phyloP scores from a whole-genome alignment of 257 asterid genomes.

The Linderniella brevidens region DNA sequence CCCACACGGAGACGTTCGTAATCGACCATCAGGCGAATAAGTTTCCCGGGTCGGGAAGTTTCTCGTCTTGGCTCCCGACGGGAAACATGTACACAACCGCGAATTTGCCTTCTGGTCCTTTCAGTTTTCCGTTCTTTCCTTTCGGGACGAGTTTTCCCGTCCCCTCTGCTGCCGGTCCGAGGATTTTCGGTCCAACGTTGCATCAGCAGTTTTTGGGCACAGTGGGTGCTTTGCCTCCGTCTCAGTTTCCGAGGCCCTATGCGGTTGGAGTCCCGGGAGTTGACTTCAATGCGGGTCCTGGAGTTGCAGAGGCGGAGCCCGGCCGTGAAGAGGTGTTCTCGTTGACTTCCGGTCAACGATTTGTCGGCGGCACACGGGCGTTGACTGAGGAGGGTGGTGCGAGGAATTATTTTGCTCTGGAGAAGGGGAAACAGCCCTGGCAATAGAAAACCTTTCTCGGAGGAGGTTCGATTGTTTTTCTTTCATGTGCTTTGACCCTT shows the following conservation, averaged over 20 bases:
- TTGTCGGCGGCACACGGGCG: constrained; percentile 30
- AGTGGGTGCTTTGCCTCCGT: constrained; percentile 22
- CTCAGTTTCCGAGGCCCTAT: constrained; percentile 51
- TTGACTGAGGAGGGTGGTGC: constrained; percentile 38
- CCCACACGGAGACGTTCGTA: constrained; percentile 2
- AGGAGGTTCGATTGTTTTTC: too few species aligned
- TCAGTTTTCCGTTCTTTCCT: constrained; percentile 29
- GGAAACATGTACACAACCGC: constrained; percentile 36
- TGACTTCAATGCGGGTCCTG: constrained; percentile 67
- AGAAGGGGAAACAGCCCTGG: constrained; percentile 44
- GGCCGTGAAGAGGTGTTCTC: not conserved
- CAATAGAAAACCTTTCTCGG: too few species aligned
- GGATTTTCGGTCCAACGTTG: constrained; percentile 22
- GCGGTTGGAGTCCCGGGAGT: constrained; percentile 44
- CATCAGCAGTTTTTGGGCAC: constrained; percentile 35
- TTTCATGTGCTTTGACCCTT: too few species aligned
- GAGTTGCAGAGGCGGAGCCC: constrained; percentile 29
- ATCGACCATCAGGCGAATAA: constrained; percentile 12
- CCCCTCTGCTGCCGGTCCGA: constrained; percentile 32
- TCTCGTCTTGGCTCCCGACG: constrained; percentile 47
- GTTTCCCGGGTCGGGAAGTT: constrained; percentile 30
- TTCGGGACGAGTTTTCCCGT: constrained; percentile 24
- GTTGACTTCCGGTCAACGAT: constrained; percentile 15
- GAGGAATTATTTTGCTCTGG: constrained; percentile 20
- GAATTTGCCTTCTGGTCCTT: constrained; percentile 17